Evolutionary conservation across 257 asterid genomes (phyloP).

Genomic region (Solanum pennellii): DNA sequence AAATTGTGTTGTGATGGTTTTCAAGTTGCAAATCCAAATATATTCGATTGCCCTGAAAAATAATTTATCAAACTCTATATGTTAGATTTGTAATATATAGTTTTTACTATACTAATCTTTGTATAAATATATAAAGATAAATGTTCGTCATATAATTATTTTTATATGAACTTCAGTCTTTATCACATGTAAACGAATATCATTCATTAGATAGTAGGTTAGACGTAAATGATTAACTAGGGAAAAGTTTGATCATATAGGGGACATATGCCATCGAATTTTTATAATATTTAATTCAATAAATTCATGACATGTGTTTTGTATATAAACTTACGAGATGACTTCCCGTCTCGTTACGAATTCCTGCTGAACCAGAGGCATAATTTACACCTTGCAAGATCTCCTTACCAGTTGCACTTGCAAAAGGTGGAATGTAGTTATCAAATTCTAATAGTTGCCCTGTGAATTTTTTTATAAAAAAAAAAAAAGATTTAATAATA

Average conservation of each 20-base stretch:
- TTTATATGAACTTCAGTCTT: not conserved
- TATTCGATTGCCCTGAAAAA: conserved; percentile 10
- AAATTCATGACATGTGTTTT: not conserved
- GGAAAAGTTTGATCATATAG: too few relatives aligned
- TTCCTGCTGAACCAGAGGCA: conserved; percentile 53
- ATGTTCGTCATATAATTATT: not conserved
- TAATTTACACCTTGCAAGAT: conserved; percentile 3
- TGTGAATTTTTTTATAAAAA: not conserved
- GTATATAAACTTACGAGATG: conserved; percentile 1
- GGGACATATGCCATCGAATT: not conserved
- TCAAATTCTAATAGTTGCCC: conserved; percentile 18
- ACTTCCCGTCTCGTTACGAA: conserved; percentile 25
- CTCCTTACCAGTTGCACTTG: conserved; percentile 5
- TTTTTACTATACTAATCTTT: too few relatives aligned
- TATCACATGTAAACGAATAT: not conserved
- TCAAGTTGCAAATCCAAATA: not conserved
- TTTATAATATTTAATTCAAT: not conserved
- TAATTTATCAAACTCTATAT: not conserved
- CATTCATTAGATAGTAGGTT: not conserved
- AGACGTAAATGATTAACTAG: not conserved
- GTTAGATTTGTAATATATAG: not conserved
- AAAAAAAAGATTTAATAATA: not conserved
- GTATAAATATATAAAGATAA: not conserved
- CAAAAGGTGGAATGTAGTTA: conserved; percentile 27
- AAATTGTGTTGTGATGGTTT: conserved; percentile 11